phyloP scores from a whole-genome alignment of 805 yeast species.

The Yamadazyma tumulicola region DNA sequence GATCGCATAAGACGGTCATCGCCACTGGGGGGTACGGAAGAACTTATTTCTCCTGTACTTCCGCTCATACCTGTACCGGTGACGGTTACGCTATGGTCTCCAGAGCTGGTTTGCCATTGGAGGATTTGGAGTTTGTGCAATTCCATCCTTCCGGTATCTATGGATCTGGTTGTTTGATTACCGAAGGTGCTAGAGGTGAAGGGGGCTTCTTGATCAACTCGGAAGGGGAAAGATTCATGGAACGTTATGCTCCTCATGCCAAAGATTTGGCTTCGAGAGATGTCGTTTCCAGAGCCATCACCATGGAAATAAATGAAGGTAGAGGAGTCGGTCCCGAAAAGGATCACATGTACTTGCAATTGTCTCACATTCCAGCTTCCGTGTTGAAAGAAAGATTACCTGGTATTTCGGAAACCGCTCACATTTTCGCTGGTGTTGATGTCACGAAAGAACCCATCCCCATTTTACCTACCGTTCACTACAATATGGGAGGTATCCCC shows the following conservation, averaged over 20 bases:
- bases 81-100: slow-evolving; percentile 98
- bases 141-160: slow-evolving; percentile 99
- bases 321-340: slow-evolving; percentile 97
- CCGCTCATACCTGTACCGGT: slow-evolving; percentile 99
- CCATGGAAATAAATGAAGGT: slow-evolving; percentile 97
- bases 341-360: slow-evolving; percentile 94
- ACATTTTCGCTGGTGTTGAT: slow-evolving; percentile 98
- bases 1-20: slow-evolving; percentile 92
- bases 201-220: slow-evolving; percentile 96
- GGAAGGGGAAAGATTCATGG: slow-evolving; percentile 99
- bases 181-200: slow-evolving; percentile 99
- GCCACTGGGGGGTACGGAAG: slow-evolving; percentile 99
- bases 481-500: slow-evolving; percentile 99
- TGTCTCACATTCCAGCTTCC: slow-evolving; percentile 88
- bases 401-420: slow-evolving; percentile 98
- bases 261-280: slow-evolving; percentile 98
- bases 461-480: slow-evolving; percentile 95
- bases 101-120: slow-evolving; percentile 96
- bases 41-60: slow-evolving; percentile 97
- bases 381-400: slow-evolving; percentile 95
- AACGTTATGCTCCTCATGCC: slow-evolving; percentile 98
- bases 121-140: slow-evolving; percentile 96
- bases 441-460: slow-evolving; percentile 99
- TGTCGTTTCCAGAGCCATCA: slow-evolving; percentile 96
- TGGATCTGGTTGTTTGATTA: slow-evolving; percentile 97